Percentiles rank a stretch among this genome's conserved stretches.
Evolutionary conservation across 805 yeast genomes (phyloP).

Genomic region (Kodamaea leandrae): DNA sequence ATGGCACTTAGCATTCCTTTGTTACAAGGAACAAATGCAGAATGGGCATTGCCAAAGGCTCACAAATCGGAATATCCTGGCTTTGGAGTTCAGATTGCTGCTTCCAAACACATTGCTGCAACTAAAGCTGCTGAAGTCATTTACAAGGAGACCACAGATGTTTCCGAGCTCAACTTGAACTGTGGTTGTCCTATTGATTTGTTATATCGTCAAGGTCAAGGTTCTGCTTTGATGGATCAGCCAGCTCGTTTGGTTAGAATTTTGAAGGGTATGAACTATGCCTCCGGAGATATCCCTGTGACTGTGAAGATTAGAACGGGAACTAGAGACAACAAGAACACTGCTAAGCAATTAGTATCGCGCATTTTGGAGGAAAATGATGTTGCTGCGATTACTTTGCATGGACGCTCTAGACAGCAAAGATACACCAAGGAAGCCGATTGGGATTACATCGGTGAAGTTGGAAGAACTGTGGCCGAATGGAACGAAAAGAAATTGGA

Average conservation of each 20-base stretch:
- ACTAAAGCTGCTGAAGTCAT: constrained; percentile 87
- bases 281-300: constrained; percentile 86
- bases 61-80: constrained; percentile 80
- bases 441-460: constrained; percentile 83
- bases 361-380: constrained; percentile 75
- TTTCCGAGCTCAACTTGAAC: constrained; percentile 86
- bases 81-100: constrained; percentile 91
- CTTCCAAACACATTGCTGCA: constrained; percentile 91
- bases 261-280: constrained; percentile 83
- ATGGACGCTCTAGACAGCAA: constrained; percentile 96
- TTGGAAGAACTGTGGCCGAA: constrained; percentile 65
- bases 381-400: constrained; percentile 87
- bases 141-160: constrained; percentile 51
- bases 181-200: constrained; percentile 98
- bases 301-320: constrained; percentile 94
- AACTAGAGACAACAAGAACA: constrained; percentile 75
- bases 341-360: constrained; percentile 75
- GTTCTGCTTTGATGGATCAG: constrained; percentile 87
- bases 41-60: constrained; percentile 96
- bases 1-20: constrained; percentile 90
- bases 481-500: constrained; percentile 55
- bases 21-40: constrained; percentile 86
- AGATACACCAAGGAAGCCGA: constrained; percentile 88
- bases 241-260: constrained; percentile 78
- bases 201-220: constrained; percentile 92